These are phyloP conservation scores for Roridomyces roridus DNA, from an alignment of 768 basidiomycete genomes.

Conservation along the genomic window DNA sequence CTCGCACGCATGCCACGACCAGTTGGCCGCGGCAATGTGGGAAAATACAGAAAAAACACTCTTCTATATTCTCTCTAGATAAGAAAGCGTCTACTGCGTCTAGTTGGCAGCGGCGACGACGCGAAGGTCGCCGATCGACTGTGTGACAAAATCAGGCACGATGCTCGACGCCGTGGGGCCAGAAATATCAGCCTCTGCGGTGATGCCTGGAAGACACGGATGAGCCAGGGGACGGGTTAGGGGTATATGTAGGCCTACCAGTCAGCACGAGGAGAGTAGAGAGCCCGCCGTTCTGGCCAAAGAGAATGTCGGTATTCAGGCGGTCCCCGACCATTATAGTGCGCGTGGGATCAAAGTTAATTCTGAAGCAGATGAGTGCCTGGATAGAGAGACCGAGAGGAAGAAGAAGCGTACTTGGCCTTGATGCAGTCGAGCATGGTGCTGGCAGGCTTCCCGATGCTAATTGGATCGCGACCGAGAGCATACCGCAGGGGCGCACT, in stretches of 20 bases:
- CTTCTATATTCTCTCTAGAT: too few species aligned
- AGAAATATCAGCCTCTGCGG: slow-evolving; percentile 73
- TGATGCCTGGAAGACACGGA: slow-evolving; percentile 63
- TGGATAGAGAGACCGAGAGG: neutral
- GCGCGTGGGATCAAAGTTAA: slow-evolving; percentile 82
- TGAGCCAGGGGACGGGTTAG: neutral
- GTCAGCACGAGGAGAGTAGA: slow-evolving; percentile 90
- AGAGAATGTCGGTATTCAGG: slow-evolving; percentile 93
- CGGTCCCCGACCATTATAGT: slow-evolving; percentile 98
- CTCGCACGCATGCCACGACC: too few species aligned
- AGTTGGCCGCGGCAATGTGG: too few species aligned
- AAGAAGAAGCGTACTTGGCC: slow-evolving; percentile 48
- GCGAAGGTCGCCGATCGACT: slow-evolving; percentile 83
- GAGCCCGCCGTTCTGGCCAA: slow-evolving; percentile 87
- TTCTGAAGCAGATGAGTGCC: slow-evolving; percentile 51
- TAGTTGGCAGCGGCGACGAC: slow-evolving; percentile 24
- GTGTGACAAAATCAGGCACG: slow-evolving; percentile 82
- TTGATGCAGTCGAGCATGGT: slow-evolving; percentile 78
- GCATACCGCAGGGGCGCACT: slow-evolving; percentile 83
- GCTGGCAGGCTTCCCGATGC: slow-evolving; percentile 19
- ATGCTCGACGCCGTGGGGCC: slow-evolving; percentile 73
- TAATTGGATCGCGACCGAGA: slow-evolving; percentile 47
- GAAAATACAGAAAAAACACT: too few species aligned
- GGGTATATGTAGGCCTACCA: slow-evolving; percentile 52
- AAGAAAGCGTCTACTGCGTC: too few species aligned